phyloP scores from a whole-genome alignment of 106 monocot genomes.

The Dioscorea zingiberensis region DNA sequence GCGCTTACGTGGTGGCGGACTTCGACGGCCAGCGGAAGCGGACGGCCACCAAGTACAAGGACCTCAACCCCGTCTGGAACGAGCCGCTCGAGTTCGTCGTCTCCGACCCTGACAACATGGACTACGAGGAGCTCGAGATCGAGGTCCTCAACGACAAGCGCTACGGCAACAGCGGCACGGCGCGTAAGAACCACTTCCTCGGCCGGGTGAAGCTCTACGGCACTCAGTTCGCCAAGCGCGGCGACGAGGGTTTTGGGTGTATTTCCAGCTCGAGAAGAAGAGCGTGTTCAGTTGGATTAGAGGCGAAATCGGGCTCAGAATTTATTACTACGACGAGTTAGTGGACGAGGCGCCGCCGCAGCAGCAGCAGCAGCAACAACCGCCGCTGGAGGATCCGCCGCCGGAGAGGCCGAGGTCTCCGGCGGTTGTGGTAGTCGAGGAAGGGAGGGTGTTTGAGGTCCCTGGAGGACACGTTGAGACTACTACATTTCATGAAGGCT shows the following conservation, averaged over 20 bases:
- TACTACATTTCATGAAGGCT: too few species aligned
- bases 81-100: slow-evolving; percentile 79
- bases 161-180: slow-evolving; percentile 26
- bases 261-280: slow-evolving; percentile 84
- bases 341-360: slow-evolving; percentile 21
- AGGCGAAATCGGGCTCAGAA: slow-evolving; percentile 89
- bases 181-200: slow-evolving; percentile 81
- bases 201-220: slow-evolving; percentile 77
- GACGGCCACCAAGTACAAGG: slow-evolving; percentile 49
- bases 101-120: slow-evolving; percentile 58
- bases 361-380: not conserved
- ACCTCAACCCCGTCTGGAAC: slow-evolving; percentile 83
- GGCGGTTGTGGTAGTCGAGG: too few species aligned
- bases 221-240: slow-evolving; percentile 59
- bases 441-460: too few species aligned
- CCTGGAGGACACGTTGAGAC: too few species aligned
- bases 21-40: slow-evolving; percentile 92
- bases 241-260: slow-evolving; percentile 84
- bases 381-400: not conserved
- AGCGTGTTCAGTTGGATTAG: slow-evolving; percentile 77
- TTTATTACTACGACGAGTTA: slow-evolving; percentile 71
- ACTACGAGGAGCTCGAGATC: slow-evolving; percentile 65
- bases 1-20: slow-evolving; percentile 77
- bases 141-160: slow-evolving; percentile 79
- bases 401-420: slow-evolving; percentile 13